These are phyloP conservation scores for Leccinum barrowsii DNA, from an alignment of 768 basidiomycete species.

Conservation along the genomic window DNA sequence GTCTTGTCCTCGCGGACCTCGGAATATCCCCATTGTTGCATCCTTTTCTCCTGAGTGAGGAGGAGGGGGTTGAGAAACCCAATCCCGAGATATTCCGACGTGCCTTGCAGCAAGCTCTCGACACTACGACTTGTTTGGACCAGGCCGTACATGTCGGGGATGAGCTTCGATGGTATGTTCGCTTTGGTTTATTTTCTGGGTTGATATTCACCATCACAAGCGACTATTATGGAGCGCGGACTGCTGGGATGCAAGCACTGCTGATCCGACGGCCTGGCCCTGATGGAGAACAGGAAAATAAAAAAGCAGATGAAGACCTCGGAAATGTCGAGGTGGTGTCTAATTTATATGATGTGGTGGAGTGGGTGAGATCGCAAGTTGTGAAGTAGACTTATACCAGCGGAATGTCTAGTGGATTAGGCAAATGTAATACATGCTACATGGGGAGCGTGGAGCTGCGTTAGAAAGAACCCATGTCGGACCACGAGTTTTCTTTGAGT, in stretches of 20 bases:
- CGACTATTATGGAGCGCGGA: conserved; percentile 61
- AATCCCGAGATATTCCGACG: conserved; percentile 52
- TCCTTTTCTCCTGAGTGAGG: conserved; percentile 67
- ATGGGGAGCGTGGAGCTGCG: neutral
- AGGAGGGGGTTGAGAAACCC: conserved; percentile 69
- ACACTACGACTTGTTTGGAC: neutral
- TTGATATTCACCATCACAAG: conserved; percentile 33
- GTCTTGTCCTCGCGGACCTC: conserved; percentile 55
- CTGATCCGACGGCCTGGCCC: conserved; percentile 49
- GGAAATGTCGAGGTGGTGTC: conserved; percentile 36
- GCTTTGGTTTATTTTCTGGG: neutral
- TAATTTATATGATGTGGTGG: conserved; percentile 34
- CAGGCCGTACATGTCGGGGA: conserved; percentile 75
- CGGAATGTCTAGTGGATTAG: neutral
- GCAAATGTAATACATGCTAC: neutral
- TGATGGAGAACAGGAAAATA: conserved; percentile 45
- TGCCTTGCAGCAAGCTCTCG: conserved; percentile 26
- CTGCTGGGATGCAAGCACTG: conserved; percentile 55
- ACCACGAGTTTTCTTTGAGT: conserved; percentile 24
- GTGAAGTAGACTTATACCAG: neutral
- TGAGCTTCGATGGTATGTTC: conserved; percentile 59
- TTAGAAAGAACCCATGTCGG: conserved; percentile 19
- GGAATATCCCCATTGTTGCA: conserved; percentile 45
- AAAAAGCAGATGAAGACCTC: conserved; percentile 42
- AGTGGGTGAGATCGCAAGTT: conserved; percentile 31